These are phyloP conservation scores for Leccinum longicurvipes DNA, from an alignment of 768 basidiomycete species.

Conservation along the genomic window DNA sequence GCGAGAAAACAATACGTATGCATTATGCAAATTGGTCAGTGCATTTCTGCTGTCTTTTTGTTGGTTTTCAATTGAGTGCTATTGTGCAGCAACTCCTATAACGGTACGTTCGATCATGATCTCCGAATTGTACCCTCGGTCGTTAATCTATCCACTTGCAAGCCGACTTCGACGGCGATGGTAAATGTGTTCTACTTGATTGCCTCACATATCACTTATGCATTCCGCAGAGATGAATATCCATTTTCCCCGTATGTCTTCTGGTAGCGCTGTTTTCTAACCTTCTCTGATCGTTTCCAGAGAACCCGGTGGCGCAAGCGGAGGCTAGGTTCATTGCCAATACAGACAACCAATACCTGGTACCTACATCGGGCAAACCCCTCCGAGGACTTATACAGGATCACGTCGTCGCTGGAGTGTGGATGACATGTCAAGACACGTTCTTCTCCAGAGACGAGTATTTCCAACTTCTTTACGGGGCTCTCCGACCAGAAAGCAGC, in stretches of 20 bases:
- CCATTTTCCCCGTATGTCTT: slow-evolving; percentile 88
- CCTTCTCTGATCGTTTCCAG: slow-evolving; percentile 37
- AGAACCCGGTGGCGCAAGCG: slow-evolving; percentile 92
- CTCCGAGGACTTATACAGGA: slow-evolving; percentile 98
- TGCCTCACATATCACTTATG: slow-evolving; percentile 1
- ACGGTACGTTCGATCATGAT: slow-evolving; percentile 51
- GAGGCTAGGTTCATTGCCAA: slow-evolving; percentile 95
- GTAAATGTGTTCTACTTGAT: slow-evolving; percentile 36
- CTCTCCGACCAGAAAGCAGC: slow-evolving; percentile 85
- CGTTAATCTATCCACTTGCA: slow-evolving; percentile 8
- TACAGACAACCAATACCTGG: slow-evolving; percentile 98
- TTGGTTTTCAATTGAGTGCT: slow-evolving; percentile 13
- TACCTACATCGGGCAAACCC: slow-evolving; percentile 97
- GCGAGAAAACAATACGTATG: slow-evolving; percentile 99
- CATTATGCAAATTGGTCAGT: slow-evolving; percentile 98
- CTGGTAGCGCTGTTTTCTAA: background rate
- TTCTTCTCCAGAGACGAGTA: slow-evolving; percentile 97
- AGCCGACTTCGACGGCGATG: slow-evolving; percentile 95
- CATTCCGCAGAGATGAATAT: slow-evolving; percentile 89
- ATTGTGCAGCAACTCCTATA: slow-evolving; percentile 84
- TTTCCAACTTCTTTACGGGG: slow-evolving; percentile 92
- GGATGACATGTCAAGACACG: slow-evolving; percentile 95
- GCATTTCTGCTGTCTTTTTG: slow-evolving; percentile 2
- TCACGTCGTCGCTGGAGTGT: slow-evolving; percentile 97
- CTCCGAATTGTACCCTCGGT: slow-evolving; percentile 1